Evolutionary conservation across 164 flowering plant species (phyloP), one percentile per base, ranked within the genome.

Genomic region (Umbellularia californica): DNA sequence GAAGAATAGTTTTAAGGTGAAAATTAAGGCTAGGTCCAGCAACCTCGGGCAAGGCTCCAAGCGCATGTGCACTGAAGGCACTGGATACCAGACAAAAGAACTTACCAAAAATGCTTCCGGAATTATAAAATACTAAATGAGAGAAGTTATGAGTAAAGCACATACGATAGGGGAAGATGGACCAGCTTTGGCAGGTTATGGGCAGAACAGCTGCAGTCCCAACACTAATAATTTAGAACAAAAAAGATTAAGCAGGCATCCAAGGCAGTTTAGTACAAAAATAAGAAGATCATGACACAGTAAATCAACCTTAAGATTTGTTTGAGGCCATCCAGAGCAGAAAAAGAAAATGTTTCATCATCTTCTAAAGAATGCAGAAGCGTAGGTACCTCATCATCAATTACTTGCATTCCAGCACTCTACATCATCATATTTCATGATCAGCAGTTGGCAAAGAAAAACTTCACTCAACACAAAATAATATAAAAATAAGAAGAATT

Each of bases 371-470:
- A 95, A 86, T 89, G 97, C 60, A 96, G 82, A 82, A 96, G 91
- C 9, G 98, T 96, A 51, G 99, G 99, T 62, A 96, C 95, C 72
- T 94, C 94, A 79, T 96, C 99, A 84, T 96, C 99, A 83, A 96
- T 92, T 75, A 98, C 99, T 89, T 91, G 99, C 97, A 96, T 72
- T 72, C 99, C 99, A 79, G 99, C 99, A 87, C 88, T 96, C 99
- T 96, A 84, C 78, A 81, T 71, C 69, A 75, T 33, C 15, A 73
- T 66, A 66, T 0, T 71, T 66, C 27, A 30, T 68, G 58, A 20
- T 65, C 14, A 27, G 47, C 67, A 73, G 20, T 66, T 2, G 19
- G 20, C 41, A 66, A 25, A 24, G 14, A 25, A 47, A 27, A 24
- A 25, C 33, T 24, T 66, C 69, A 25, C 17, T 24, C 7, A 58